These are phyloP conservation scores for Dalechampia spathulata DNA, from an alignment of 441 rosid genomes.

Conservation along the genomic window DNA sequence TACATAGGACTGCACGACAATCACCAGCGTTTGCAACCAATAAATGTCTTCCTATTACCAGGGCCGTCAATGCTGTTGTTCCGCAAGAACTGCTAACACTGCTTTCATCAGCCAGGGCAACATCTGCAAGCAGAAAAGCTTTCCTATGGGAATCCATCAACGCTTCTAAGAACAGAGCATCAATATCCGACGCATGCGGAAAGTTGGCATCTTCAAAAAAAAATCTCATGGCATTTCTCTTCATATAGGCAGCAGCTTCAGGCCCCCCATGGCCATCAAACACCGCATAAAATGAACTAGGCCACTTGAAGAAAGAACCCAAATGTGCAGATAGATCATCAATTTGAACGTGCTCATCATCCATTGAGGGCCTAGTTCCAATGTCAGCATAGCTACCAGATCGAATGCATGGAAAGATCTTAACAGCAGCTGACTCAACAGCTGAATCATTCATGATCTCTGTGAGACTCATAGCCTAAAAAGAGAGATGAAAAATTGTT, in stretches of 20 bases:
- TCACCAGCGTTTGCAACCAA: constrained; percentile 78
- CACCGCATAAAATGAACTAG: constrained; percentile 79
- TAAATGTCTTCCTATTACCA: constrained; percentile 57
- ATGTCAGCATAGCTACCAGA: constrained; percentile 78
- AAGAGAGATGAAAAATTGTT: neutral
- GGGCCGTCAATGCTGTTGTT: constrained; percentile 71
- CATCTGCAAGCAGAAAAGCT: constrained; percentile 65
- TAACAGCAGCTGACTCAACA: constrained; percentile 26
- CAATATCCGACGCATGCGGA: constrained; percentile 34
- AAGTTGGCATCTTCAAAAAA: constrained; percentile 58
- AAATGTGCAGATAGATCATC: constrained; percentile 65
- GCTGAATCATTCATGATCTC: constrained; percentile 26
- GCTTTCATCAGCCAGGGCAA: constrained; percentile 59
- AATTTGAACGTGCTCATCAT: constrained; percentile 77
- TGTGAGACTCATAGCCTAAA: constrained; percentile 34
- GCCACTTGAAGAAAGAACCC: constrained; percentile 54
- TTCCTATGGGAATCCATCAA: constrained; percentile 52
- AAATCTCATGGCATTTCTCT: constrained; percentile 60
- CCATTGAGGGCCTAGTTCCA: constrained; percentile 65
- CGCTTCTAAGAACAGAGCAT: constrained; percentile 43
- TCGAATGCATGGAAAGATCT: constrained; percentile 47
- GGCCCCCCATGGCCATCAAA: constrained; percentile 93
- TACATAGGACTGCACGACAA: constrained; percentile 76
- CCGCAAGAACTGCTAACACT: constrained; percentile 54
- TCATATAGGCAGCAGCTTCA: constrained; percentile 66